Conservation (phyloP, 1,139 yeast genomes). For the Dujonia santamariae region DNA sequence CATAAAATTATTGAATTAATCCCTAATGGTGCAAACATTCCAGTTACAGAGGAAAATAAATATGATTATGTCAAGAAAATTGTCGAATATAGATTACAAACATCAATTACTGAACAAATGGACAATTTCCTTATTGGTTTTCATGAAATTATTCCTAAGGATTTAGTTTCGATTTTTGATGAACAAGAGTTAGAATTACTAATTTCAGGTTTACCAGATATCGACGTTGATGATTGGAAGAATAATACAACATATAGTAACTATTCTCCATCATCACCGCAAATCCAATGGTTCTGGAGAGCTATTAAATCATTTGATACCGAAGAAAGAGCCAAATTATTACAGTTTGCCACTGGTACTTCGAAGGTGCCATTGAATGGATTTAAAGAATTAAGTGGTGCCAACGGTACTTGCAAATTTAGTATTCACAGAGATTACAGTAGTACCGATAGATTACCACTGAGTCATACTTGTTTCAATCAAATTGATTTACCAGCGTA, state of each 20-base stretch:
- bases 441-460: conserved; percentile 79
- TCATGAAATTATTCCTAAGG: conserved; percentile 89
- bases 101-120: conserved; percentile 85
- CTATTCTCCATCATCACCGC: conserved; percentile 81
- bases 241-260: conserved; percentile 79
- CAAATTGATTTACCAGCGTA: conserved; percentile 94
- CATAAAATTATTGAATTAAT: conserved; percentile 75
- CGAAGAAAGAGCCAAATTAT: conserved; percentile 89
- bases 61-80: conserved; percentile 83
- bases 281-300: conserved; percentile 97
- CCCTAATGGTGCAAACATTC: conserved; percentile 77
- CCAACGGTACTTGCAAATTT: conserved; percentile 83
- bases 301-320: conserved; percentile 93
- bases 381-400: conserved; percentile 85
- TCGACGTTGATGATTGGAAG: conserved; percentile 95
- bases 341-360: conserved; percentile 97
- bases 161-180: conserved; percentile 81
- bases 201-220: conserved; percentile 93
- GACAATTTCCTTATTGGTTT: conserved; percentile 83
- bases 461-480: conserved; percentile 95
- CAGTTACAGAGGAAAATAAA: conserved; percentile 90
- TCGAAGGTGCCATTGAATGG: conserved; percentile 96
- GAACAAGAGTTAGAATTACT: conserved; percentile 93
- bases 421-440: conserved; percentile 91
- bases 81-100: conserved; percentile 82